Evolutionary conservation across 23 red algal species (phyloP), one percentile per base, ranked within the genome.

Genomic region (Gracilaria vermiculophylla): DNA sequence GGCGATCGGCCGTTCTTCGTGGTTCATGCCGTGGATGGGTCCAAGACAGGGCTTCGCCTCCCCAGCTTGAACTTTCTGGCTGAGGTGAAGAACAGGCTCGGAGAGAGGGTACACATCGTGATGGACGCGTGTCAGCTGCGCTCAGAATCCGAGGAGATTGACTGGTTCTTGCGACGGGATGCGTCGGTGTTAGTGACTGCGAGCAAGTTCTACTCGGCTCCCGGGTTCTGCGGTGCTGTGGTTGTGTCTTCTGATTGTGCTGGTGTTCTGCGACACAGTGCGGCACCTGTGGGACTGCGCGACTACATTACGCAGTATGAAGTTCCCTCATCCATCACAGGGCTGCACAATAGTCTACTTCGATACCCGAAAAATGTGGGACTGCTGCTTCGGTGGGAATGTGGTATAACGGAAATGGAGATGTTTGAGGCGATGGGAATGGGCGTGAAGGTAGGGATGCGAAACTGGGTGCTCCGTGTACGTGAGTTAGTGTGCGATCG

Each of bases 381-480:
- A 32, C 62, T 95, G 43, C 56, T 95, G 36, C 60, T 95, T 34
- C 81, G 92, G 12, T 95, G 92, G 92, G 81, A 65, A 33, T 95
- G 92, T 81, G 92, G 85, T 27, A 72, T 95, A n/a, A 84, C 82
- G 1, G 92, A 95, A 33, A 95, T 95, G 92, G 92, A 95, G 42
- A 79, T 89, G 80, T 90, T 81, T 61, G 79, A 62, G 11, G 69
- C 82, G 47, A 72, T 78, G 85, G 77, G 83, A 0, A 56, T 57
- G 27, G 62, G 81, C 57, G 77, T 87, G 9, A 78, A 42, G 12
- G 0, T 75, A 0, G 76, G 54, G 29, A 89, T 82, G 34, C 72
- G 74, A 48, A 77, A 78, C 19, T 95, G 78, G 80, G 70, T 89
- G 14, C 47, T 53, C 4, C 47, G 61, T 9, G 73, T 83, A 9